Base-by-base conservation (phyloP, 257 asterid genomes). In the Mentha longifolia region DNA sequence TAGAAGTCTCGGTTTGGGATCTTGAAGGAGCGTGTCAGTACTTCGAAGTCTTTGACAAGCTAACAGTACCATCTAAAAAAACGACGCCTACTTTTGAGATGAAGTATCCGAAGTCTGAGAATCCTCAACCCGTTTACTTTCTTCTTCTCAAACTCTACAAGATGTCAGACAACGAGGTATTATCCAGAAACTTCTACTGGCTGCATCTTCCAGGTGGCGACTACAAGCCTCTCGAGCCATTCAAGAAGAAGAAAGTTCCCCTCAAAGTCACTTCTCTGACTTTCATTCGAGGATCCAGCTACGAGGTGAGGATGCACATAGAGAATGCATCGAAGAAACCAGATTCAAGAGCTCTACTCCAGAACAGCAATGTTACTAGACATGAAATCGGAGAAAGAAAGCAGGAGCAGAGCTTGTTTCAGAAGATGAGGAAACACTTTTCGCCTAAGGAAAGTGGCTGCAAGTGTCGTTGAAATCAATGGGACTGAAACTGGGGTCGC, bases 151-250 rank as follows among this genome's bases (percentile, higher is more conserved):
- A 95, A 70, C 96, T 95, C 46, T 87, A 88, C 49, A 86, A 74
- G 22, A 71, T 67, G 22, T 82, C 88, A 11, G 92, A 88, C 54
- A 2, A 85, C 41, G 60, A 83, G 83, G 82, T 91, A 79, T 25
- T 89, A 52, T 89, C 99, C 1, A 81, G 99, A 74, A 95, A 95
- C 87, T 89, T 95, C n/a, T 95, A 95, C 74, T 95, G 99, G 99
- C 74, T 91, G 79, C 89, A 88, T 80, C 86, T 85, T 11, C 83
- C 89, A 0, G 94, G 90, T 31, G 88, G 88, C 9, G 92, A 91
- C 78, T 95, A 95, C 89, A 83, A 82, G 84, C 96, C 84, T 56
- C 81, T 95, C 33, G 97, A 91, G 57, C 85, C 92, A 46, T 89
- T 81, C 85, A 85, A 77, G 76, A 70, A 82, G 70, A 85, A 75